Evolutionary conservation across 495 filamentous ascomycete species (phyloP).

Genomic region (Aspergillus incahuasiensis): DNA sequence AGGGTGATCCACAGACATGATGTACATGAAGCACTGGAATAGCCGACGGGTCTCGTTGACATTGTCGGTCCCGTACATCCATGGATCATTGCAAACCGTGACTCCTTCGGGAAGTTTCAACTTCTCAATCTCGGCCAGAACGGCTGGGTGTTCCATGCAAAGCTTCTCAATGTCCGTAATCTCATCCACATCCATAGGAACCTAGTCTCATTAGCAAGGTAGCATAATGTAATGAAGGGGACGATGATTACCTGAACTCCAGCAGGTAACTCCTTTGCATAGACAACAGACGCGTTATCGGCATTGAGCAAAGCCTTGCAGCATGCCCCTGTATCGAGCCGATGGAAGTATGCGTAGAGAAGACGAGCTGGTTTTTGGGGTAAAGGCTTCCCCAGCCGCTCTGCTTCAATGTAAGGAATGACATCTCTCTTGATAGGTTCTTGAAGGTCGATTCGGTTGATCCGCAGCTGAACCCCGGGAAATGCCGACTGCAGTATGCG

Average conservation of each 20-base stretch:
- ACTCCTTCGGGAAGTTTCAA: constrained; percentile 36
- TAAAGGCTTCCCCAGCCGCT: constrained; percentile 29
- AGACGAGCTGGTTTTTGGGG: constrained; percentile 36
- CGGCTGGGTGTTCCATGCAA: constrained; percentile 38
- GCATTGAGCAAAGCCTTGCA: constrained; percentile 42
- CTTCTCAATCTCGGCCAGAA: constrained; percentile 39
- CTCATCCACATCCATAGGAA: constrained; percentile 40
- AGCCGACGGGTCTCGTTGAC: constrained; percentile 34
- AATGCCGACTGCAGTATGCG: constrained; percentile 37
- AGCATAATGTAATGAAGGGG: neutral
- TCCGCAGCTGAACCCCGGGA: constrained; percentile 35
- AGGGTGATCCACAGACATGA: constrained; percentile 36
- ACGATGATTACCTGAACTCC: constrained; percentile 31
- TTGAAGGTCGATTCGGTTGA: constrained; percentile 43
- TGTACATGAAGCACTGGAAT: constrained; percentile 45
- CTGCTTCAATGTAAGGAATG: constrained; percentile 40
- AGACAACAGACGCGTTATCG: constrained; percentile 35
- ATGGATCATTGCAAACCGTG: constrained; percentile 43
- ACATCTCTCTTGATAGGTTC: constrained; percentile 41
- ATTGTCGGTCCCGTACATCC: constrained; percentile 43
- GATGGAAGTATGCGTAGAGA: constrained; percentile 38
- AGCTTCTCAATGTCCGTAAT: constrained; percentile 37
- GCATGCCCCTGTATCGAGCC: constrained; percentile 38
- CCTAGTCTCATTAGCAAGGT: constrained; percentile 16
- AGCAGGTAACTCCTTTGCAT: constrained; percentile 37